phyloP scores from a whole-genome alignment of 352 stramenopile genomes.

The Globisporangium emineosum region DNA sequence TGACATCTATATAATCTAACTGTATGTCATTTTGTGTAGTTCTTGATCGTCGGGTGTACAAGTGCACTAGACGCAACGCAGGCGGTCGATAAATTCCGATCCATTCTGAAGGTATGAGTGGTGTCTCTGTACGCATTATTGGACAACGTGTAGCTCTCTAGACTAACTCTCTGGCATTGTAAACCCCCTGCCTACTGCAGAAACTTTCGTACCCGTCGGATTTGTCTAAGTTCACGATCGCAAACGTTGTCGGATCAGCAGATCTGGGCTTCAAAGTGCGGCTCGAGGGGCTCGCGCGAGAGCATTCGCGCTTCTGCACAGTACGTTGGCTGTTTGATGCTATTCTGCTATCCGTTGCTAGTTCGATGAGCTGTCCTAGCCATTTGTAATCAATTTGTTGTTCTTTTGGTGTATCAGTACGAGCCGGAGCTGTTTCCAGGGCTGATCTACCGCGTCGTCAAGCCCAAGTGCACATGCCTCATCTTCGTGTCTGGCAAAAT shows the following conservation, averaged over 20 bases:
- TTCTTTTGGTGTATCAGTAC: conserved; percentile 55
- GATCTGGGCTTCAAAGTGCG: conserved; percentile 89
- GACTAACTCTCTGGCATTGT: not conserved
- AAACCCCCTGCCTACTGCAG: conserved; percentile 17
- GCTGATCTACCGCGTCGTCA: conserved; percentile 94
- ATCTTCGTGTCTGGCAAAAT: conserved; percentile 21
- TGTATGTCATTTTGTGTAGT: too few species aligned
- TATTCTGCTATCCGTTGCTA: too few species aligned
- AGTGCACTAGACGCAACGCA: conserved; percentile 34
- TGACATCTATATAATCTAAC: too few species aligned
- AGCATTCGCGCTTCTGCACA: conserved; percentile 64
- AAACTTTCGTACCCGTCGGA: conserved; percentile 58
- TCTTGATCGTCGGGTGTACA: conserved; percentile 55
- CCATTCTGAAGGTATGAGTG: conserved; percentile 48
- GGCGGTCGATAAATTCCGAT: conserved; percentile 52
- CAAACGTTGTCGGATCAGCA: conserved; percentile 90
- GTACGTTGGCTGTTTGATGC: too few species aligned
- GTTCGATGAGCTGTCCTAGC: too few species aligned
- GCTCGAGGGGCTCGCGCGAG: conserved; percentile 61
- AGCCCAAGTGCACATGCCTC: conserved; percentile 90
- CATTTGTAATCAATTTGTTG: conserved; percentile 27
- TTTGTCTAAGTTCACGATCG: conserved; percentile 41
- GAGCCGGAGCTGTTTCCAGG: conserved; percentile 98
- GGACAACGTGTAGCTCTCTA: not conserved
- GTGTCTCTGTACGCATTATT: not conserved